Conservation (phyloP, 2,329 filamentous ascomycete genomes). For the Coleophoma cylindrospora region DNA sequence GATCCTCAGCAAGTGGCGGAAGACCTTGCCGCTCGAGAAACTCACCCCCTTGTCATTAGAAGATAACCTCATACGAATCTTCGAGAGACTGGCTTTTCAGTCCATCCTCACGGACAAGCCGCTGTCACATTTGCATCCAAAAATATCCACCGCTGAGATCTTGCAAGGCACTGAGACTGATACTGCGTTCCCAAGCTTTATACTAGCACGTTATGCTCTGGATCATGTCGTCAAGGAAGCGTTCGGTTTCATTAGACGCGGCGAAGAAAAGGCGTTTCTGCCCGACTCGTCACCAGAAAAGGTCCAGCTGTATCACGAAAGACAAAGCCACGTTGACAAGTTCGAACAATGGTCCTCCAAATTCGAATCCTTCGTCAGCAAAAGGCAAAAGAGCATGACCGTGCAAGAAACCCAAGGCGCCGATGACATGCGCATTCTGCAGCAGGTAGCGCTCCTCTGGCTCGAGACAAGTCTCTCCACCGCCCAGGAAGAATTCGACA, state of each 20-base stretch:
- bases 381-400: background rate
- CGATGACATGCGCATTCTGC: conserved; percentile 2
- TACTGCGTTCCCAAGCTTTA: background rate
- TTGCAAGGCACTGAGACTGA: background rate
- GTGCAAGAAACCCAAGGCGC: background rate
- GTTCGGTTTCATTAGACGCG: background rate
- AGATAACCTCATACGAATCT: conserved; percentile 4
- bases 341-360: background rate
- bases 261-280: background rate
- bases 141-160: background rate
- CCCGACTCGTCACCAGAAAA: background rate
- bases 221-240: background rate
- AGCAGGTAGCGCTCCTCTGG: conserved; percentile 4
- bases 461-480: conserved; percentile 1
- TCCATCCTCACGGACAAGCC: conserved; percentile 1
- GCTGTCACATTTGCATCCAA: background rate
- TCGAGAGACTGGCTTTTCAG: conserved; percentile 3
- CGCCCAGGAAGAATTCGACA: background rate
- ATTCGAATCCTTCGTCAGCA: background rate
- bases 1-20: conserved; percentile 17
- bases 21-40: background rate
- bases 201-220: background rate
- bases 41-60: conserved; percentile 6
- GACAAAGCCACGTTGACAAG: background rate
- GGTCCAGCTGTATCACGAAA: background rate